Percentiles rank a stretch among this genome's conserved stretches.
phyloP scores from a whole-genome alignment of 805 yeast genomes.

The Phaffomyces antillensis region DNA sequence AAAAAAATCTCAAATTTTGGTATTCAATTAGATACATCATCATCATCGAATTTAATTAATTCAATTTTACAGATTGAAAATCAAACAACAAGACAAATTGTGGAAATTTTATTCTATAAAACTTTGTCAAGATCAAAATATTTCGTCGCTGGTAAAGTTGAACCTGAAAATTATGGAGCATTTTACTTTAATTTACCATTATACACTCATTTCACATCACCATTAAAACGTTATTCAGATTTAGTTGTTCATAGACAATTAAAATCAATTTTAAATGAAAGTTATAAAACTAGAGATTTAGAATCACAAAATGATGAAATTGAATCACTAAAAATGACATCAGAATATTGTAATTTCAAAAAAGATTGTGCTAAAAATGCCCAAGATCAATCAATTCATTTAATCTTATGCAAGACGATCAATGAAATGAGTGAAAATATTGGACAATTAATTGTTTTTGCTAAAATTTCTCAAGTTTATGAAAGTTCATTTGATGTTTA shows the following conservation, averaged over 20 bases:
- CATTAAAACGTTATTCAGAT: constrained; percentile 88
- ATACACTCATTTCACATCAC: constrained; percentile 91
- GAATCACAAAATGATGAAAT: constrained; percentile 43
- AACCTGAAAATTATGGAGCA: constrained; percentile 70
- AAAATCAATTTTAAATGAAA: constrained; percentile 45
- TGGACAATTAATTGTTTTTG: constrained; percentile 80
- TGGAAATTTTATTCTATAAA: constrained; percentile 75
- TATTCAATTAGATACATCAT: constrained; percentile 63
- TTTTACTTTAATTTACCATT: constrained; percentile 77
- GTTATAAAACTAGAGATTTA: constrained; percentile 15
- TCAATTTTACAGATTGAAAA: constrained; percentile 63
- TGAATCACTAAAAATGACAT: constrained; percentile 69
- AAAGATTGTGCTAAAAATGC: constrained; percentile 91
- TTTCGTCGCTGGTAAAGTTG: constrained; percentile 81
- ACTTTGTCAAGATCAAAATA: constrained; percentile 83
- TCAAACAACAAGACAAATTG: constrained; percentile 55
- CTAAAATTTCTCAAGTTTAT: constrained; percentile 84
- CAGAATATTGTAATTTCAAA: constrained; percentile 92
- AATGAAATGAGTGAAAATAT: constrained; percentile 63
- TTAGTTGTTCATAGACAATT: constrained; percentile 88
- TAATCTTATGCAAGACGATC: constrained; percentile 75
- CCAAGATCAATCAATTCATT: constrained; percentile 91
- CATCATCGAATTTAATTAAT: constrained; percentile 62
- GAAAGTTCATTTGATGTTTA: constrained; percentile 94
- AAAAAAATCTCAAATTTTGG: constrained; percentile 63